These are phyloP conservation scores for Penicillium mononematosum DNA, from an alignment of 495 filamentous ascomycete genomes.

Conservation along the genomic window DNA sequence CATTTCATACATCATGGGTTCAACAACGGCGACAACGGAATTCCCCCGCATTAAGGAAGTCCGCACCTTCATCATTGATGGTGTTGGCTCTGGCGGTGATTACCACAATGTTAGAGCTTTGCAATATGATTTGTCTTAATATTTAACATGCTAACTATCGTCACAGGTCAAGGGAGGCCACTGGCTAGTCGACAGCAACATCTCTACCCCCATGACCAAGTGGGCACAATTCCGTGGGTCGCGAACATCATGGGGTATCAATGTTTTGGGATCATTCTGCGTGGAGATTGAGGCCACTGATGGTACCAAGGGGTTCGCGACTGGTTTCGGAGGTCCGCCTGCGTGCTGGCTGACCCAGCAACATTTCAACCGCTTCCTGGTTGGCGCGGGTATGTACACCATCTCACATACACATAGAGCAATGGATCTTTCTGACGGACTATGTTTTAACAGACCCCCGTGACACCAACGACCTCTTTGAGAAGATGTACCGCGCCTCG, in stretches of 20 bases:
- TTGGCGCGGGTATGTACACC: conserved; percentile 61
- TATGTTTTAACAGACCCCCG: conserved; percentile 60
- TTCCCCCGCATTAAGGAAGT: conserved; percentile 70
- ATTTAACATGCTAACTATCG: conserved; percentile 7
- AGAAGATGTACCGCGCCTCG: conserved; percentile 92
- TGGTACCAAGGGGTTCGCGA: conserved; percentile 88
- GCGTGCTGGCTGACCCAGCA: conserved; percentile 90
- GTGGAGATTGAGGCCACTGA: conserved; percentile 88
- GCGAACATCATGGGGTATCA: conserved; percentile 92
- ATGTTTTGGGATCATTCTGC: conserved; percentile 89
- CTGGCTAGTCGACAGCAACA: conserved; percentile 88
- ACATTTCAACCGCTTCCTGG: conserved; percentile 87
- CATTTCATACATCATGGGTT: conserved; percentile 34
- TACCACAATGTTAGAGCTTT: conserved; percentile 74
- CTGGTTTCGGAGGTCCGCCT: conserved; percentile 88
- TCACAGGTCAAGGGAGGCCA: conserved; percentile 74
- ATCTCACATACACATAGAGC: background rate
- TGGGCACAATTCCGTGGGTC: conserved; percentile 86
- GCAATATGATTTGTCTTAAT: background rate
- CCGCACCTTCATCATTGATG: conserved; percentile 77
- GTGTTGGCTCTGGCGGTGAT: conserved; percentile 85
- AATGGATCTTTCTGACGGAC: background rate
- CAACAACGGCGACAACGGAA: conserved; percentile 23
- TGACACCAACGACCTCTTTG: conserved; percentile 83
- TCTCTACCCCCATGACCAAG: conserved; percentile 85